These are phyloP conservation scores for Penicillium sp. DNA, from an alignment of 2,329 filamentous ascomycete genomes.

Conservation along the genomic window DNA sequence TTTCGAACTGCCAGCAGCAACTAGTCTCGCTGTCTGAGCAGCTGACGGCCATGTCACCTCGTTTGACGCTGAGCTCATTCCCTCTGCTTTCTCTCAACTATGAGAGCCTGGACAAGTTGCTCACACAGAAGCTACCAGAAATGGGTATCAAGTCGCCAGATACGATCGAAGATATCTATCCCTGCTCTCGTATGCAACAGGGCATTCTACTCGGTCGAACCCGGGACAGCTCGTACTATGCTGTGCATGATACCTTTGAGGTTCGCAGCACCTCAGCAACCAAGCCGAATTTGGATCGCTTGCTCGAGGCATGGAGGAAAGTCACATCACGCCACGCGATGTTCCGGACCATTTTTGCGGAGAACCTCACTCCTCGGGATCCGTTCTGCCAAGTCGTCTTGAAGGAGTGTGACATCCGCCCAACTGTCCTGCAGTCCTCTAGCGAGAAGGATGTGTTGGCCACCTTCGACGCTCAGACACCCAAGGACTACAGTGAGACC, in stretches of 20 bases:
- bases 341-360: slow-evolving; percentile 41
- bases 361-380: slow-evolving; percentile 33
- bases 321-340: slow-evolving; percentile 37
- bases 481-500: slow-evolving; percentile 27
- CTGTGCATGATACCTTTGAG: slow-evolving; percentile 42
- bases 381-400: slow-evolving; percentile 40
- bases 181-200: slow-evolving; percentile 42
- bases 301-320: slow-evolving; percentile 34
- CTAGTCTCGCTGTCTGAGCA: slow-evolving; percentile 33
- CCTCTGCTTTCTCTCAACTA: slow-evolving; percentile 50
- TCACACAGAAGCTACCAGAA: slow-evolving; percentile 38
- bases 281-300: slow-evolving; percentile 28
- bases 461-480: slow-evolving; percentile 31
- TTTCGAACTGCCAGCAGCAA: slow-evolving; percentile 39
- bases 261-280: slow-evolving; percentile 21
- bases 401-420: slow-evolving; percentile 31
- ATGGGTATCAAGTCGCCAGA: slow-evolving; percentile 36
- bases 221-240: slow-evolving; percentile 38
- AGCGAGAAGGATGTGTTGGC: slow-evolving; percentile 32
- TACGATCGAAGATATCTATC: slow-evolving; percentile 47
- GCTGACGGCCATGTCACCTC: slow-evolving; percentile 27
- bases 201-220: slow-evolving; percentile 38
- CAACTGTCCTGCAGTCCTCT: slow-evolving; percentile 33
- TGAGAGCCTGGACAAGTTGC: slow-evolving; percentile 40
- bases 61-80: slow-evolving; percentile 46